Base-by-base conservation (phyloP, 768 basidiomycete genomes). In the Pleurotus djamor region DNA sequence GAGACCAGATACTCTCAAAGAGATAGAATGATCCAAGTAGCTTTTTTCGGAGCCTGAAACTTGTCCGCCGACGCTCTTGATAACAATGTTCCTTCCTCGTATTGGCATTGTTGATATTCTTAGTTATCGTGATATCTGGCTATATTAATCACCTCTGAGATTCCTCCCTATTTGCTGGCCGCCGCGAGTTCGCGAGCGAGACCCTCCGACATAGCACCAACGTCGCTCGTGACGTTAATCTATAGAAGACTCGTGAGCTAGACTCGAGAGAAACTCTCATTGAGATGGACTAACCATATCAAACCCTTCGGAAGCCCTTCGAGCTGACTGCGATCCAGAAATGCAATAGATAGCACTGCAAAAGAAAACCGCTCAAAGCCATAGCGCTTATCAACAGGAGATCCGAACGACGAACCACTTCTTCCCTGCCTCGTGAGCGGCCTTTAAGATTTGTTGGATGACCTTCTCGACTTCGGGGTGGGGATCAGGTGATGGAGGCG, bases 391-490 rank as follows among this genome's bases (percentile, higher is more conserved):
- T 9, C 10, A 17, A 50, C 21, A 48, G 59, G 32, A 35, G 10
- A 43, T 32, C 7, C n/a, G 21, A 9, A 8, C 12, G 33, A 56
- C 74, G 16, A 59, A 87, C 87, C 86, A 87, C 74, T 89, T 89
- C 75, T 88, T 89, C 17, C 80, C 77, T 7, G 79, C 78, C 45
- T 64, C 66, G 62, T 89, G 87, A 0, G 82, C 72, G 2, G 68
- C 77, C 41, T 73, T 63, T 34, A 84, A 72, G 28, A 89, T 82
- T 13, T 69, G 67, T 59, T 87, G 82, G 38, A 89, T 86, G 6
- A 81, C 68, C 58, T 76, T 71, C 65, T 89, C 88, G 3, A 87
- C 82, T 2, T 85, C 80, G 0, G 86, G 83, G 60, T 88, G 83
- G 0, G 85, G 84, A 62, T 88, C 83, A 0, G 86, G 88, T 34